phyloP scores from a whole-genome alignment of 805 yeast genomes.

The Nakazawaea sp. region DNA sequence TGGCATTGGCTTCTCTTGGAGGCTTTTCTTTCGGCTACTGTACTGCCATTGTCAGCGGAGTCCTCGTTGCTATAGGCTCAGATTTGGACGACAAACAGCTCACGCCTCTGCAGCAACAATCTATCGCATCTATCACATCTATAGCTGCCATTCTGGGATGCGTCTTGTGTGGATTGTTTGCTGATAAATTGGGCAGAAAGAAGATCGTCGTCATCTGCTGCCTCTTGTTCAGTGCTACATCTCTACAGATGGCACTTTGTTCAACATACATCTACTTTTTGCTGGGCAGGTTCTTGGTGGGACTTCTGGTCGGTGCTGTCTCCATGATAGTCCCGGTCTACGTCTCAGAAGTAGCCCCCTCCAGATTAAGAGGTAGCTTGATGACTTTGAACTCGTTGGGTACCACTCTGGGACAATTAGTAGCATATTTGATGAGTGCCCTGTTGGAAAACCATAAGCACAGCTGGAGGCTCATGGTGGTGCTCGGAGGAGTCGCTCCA shows the following conservation, averaged over 20 bases:
- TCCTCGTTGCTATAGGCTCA: slow-evolving; percentile 39
- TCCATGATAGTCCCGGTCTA: slow-evolving; percentile 61
- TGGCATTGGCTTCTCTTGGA: slow-evolving; percentile 15
- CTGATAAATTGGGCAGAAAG: slow-evolving; percentile 42
- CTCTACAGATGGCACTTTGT: slow-evolving; percentile 36
- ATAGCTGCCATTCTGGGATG: slow-evolving; percentile 51
- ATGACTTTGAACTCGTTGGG: slow-evolving; percentile 31
- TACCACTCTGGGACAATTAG: slow-evolving; percentile 44
- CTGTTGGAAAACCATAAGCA: slow-evolving; percentile 21
- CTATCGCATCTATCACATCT: slow-evolving; percentile 38
- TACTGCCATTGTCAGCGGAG: slow-evolving; percentile 59
- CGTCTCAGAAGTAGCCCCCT: slow-evolving; percentile 44
- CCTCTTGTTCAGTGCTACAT: slow-evolving; percentile 18
- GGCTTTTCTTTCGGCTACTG: slow-evolving; percentile 45
- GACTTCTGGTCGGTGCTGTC: slow-evolving; percentile 69
- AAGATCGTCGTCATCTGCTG: slow-evolving; percentile 33
- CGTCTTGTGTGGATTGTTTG: slow-evolving; percentile 39
- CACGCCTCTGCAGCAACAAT: slow-evolving; percentile 29
- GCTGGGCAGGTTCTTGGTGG: slow-evolving; percentile 56
- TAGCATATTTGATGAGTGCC: slow-evolving; percentile 35
- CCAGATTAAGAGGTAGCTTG: slow-evolving; percentile 30
- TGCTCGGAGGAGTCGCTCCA: slow-evolving; percentile 35
- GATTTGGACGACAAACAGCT: slow-evolving; percentile 27
- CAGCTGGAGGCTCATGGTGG: slow-evolving; percentile 33
- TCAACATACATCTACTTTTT: slow-evolving; percentile 32